Evolutionary conservation across 345 rosid species (phyloP).

Genomic region (Carallia pectinifolia): DNA sequence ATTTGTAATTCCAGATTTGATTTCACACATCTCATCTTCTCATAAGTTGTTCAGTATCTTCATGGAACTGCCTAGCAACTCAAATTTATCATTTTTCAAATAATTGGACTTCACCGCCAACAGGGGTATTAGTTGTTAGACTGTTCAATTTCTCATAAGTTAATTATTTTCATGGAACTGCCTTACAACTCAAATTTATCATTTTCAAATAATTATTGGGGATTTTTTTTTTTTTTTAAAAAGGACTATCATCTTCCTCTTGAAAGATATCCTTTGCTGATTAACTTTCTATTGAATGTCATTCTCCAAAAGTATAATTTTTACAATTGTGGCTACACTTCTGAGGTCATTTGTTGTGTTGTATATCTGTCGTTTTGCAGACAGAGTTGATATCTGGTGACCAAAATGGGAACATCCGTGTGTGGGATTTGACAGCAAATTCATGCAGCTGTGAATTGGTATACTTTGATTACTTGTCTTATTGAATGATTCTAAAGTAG

Average conservation of each 20-base stretch:
- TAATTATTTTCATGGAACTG: not conserved
- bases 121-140: too few species aligned
- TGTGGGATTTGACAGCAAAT: slow-evolving; percentile 96
- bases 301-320: not conserved
- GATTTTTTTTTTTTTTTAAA: too few species aligned
- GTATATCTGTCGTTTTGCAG: slow-evolving; percentile 37
- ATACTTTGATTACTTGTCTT: slow-evolving; percentile 17
- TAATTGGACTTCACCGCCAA: too few species aligned
- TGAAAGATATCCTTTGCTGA: not conserved
- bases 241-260: not conserved
- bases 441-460: slow-evolving; percentile 97
- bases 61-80: not conserved
- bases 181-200: too few species aligned
- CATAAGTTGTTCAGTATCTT: not conserved
- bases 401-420: slow-evolving; percentile 93
- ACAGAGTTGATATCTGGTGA: slow-evolving; percentile 95
- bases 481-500: not conserved
- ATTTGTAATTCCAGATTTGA: not conserved
- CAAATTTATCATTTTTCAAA: too few species aligned
- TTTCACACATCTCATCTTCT: not conserved
- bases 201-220: too few species aligned
- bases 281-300: not conserved
- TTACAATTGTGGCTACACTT: not conserved
- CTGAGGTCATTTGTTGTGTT: slow-evolving; percentile 7
- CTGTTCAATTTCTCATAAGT: not conserved